Evolutionary conservation across 768 basidiomycete species (phyloP), one percentile per base, ranked within the genome.

Genomic region (Strobilomyces dryophilus): DNA sequence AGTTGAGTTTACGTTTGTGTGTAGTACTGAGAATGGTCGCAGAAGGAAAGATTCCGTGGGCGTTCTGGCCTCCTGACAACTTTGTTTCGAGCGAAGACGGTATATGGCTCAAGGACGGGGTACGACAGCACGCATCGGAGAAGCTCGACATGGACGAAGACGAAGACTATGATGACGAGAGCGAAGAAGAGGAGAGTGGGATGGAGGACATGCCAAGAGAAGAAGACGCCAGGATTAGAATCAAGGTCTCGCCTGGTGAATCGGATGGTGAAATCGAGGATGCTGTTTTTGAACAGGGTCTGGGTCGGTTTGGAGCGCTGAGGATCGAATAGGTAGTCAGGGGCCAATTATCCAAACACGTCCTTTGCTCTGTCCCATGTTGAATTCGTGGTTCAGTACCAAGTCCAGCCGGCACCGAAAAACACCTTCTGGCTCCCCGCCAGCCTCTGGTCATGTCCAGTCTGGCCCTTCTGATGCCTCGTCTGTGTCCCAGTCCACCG

Each of bases 11-110:
- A 37, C 47, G 21, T 41, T 36, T 24, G 24, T 8, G 47, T 5
- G 14, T 51, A 95, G 92, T 95, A 52, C 74, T 97, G 56, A 81
- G 92, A 43, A 70, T 80, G n/a, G 72, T 95, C 24, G 88, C 92
- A 0, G 93, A 97, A 69, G 89, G 87, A 20, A 78, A 75, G 55
- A 75, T 95, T 42, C 73, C 75, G 20, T 97, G 93, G 93, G 87
- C 81, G 29, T 95, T 94, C 70, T 88, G 86, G 83, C 92, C 92
- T 8, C 84, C 87, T 12, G 78, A 65, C 1, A 64, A 62, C 31
- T 59, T 55, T 21, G 44, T 46, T 52, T 74, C 66, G 8, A 62
- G 65, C 27, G 74, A 68, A 10, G 60, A 66, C 37, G 84, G 87
- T 1, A 79, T 88, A 54, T 86, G 84, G 84, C 75, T 87, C 47